A percentile compares a stretch with the other conserved stretches of the same genome.
phyloP scores from a whole-genome alignment of 2,329 filamentous ascomycete genomes.

The Alternaria tenuissima region DNA sequence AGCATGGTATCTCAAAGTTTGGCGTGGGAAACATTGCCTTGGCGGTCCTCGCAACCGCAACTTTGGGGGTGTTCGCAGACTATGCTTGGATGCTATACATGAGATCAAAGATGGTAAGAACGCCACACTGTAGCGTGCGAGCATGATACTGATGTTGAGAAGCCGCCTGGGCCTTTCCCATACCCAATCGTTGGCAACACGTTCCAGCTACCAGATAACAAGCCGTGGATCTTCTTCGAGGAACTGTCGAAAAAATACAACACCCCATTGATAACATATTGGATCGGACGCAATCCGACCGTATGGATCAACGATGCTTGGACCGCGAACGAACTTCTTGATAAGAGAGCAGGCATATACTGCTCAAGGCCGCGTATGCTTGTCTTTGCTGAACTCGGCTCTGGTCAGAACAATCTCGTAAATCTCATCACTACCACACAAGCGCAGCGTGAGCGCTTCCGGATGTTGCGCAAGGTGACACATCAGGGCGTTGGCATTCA shows the following conservation, averaged over 20 bases:
- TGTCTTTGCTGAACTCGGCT: slow-evolving; percentile 53
- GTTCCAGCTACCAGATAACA: slow-evolving; percentile 61
- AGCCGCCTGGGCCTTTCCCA: slow-evolving; percentile 65
- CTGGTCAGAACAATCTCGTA: slow-evolving; percentile 47
- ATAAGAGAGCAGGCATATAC: slow-evolving; percentile 62
- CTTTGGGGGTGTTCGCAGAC: slow-evolving; percentile 48
- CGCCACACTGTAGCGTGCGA: not conserved
- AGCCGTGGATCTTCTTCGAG: slow-evolving; percentile 68
- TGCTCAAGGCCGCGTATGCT: slow-evolving; percentile 59
- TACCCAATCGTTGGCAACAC: slow-evolving; percentile 65
- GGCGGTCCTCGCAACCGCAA: slow-evolving; percentile 31
- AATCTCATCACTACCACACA: slow-evolving; percentile 46
- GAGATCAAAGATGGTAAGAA: slow-evolving; percentile 57
- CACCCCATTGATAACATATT: slow-evolving; percentile 63
- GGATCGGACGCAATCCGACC: slow-evolving; percentile 56
- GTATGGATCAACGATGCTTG: slow-evolving; percentile 57
- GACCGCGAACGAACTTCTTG: slow-evolving; percentile 62
- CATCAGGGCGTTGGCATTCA: slow-evolving; percentile 55
- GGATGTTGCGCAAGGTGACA: slow-evolving; percentile 44
- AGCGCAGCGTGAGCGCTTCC: slow-evolving; percentile 42
- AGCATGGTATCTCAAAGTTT: slow-evolving; percentile 44
- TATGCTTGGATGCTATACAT: slow-evolving; percentile 61
- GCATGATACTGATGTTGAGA: not conserved
- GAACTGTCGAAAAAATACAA: slow-evolving; percentile 60
- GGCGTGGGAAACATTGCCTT: slow-evolving; percentile 34